These are phyloP conservation scores for Stylosanthes scabra DNA, from an alignment of 331 rosid genomes.

Conservation along the genomic window DNA sequence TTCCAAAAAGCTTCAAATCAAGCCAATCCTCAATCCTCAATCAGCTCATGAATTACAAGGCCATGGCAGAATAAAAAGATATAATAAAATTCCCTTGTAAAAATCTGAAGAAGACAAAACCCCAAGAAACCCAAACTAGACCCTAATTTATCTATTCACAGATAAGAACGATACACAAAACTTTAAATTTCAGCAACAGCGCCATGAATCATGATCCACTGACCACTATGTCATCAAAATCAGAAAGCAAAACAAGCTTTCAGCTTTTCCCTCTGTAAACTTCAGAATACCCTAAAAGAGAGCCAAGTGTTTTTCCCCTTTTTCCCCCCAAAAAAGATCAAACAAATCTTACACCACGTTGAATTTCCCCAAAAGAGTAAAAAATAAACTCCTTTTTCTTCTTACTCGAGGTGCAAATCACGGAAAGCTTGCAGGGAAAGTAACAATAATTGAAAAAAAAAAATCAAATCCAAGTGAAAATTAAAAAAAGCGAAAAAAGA, in stretches of 20 bases:
- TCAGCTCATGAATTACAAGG: background rate
- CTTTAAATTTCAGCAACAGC: slow-evolving; percentile 19
- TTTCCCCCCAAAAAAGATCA: slow-evolving; percentile 20
- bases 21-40: slow-evolving; percentile 43
- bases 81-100: background rate
- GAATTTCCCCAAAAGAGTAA: background rate
- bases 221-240: slow-evolving; percentile 28
- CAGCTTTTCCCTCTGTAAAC: slow-evolving; percentile 19
- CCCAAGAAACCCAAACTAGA: slow-evolving; percentile 14
- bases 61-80: background rate
- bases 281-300: slow-evolving; percentile 12
- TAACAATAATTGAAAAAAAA: slow-evolving; percentile 43
- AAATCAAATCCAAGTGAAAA: slow-evolving; percentile 8
- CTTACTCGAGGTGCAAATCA: background rate
- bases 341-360: slow-evolving; percentile 23
- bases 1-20: slow-evolving; percentile 25
- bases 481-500: background rate
- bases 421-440: slow-evolving; percentile 57
- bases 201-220: background rate
- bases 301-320: background rate
- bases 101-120: slow-evolving; percentile 36
- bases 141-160: slow-evolving; percentile 18
- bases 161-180: slow-evolving; percentile 17
- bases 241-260: slow-evolving; percentile 33
- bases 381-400: background rate